Evolutionary conservation across 352 stramenopile species (phyloP).

Genomic region (Paralagenidium karlingii): DNA sequence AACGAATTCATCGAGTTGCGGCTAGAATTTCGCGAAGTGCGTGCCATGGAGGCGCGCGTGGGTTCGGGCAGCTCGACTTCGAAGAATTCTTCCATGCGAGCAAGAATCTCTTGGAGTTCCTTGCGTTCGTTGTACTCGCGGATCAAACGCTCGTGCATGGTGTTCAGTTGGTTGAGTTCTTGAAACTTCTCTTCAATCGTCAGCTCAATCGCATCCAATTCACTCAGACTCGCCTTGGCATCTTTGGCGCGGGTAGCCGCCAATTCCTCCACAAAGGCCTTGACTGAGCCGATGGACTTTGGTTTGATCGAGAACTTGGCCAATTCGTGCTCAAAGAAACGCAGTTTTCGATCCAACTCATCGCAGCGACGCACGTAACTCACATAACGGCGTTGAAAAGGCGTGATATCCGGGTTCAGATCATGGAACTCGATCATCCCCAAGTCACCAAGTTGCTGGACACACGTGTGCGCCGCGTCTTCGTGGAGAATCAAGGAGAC

Average conservation of each 20-base stretch:
- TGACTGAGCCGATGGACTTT: constrained; percentile 51
- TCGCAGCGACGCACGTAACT: constrained; percentile 98
- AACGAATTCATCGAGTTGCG: constrained; percentile 8
- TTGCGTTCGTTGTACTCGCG: constrained; percentile 95
- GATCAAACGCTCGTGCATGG: constrained; percentile 95
- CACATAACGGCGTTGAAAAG: constrained; percentile 98
- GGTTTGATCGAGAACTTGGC: constrained; percentile 87
- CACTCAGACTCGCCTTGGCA: constrained; percentile 14
- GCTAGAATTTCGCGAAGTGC: constrained; percentile 36
- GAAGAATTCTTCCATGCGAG: constrained; percentile 68
- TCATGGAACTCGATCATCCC: constrained; percentile 98
- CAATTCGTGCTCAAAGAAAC: constrained; percentile 93
- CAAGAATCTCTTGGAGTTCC: constrained; percentile 76
- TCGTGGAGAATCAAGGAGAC: constrained; percentile 98
- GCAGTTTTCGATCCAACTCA: constrained; percentile 97
- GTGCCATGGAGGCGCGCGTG: no score
- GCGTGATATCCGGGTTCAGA: constrained; percentile 96
- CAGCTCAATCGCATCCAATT: constrained; percentile 91
- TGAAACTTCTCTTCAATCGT: constrained; percentile 95
- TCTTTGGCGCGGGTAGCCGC: constrained; percentile 53
- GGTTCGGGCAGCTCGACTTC: constrained; percentile 65
- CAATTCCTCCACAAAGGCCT: constrained; percentile 59
- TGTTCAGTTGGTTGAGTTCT: constrained; percentile 95
- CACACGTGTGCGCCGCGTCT: constrained; percentile 93
- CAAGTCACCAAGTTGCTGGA: constrained; percentile 93